phyloP scores from a whole-genome alignment of 306 rosid genomes.

The Crataegus laevigata region DNA sequence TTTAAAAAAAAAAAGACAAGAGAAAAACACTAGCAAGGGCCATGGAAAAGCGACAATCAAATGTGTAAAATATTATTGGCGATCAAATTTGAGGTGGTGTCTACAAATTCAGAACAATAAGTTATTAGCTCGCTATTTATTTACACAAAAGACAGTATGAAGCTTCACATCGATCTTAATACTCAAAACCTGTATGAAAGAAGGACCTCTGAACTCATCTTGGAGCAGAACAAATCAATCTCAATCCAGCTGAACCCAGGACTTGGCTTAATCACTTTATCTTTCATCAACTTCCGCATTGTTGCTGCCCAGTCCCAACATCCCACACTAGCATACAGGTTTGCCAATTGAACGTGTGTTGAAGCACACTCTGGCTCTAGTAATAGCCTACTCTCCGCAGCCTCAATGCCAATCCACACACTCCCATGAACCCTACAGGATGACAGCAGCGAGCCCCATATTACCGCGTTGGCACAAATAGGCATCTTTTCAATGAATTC shows the following conservation, averaged over 20 bases:
- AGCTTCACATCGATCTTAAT: too few relatives aligned
- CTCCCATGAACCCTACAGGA: constrained; percentile 66
- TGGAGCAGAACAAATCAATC: too few relatives aligned
- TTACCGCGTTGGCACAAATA: constrained; percentile 57
- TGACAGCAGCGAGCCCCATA: constrained; percentile 81
- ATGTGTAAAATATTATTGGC: too few relatives aligned
- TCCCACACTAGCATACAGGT: constrained; percentile 66
- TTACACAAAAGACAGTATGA: too few relatives aligned
- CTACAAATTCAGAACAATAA: too few relatives aligned
- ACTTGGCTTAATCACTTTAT: constrained; percentile 52
- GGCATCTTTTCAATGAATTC: constrained; percentile 66
- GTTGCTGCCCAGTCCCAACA: constrained; percentile 49
- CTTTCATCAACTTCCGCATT: constrained; percentile 64
- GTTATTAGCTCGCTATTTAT: too few relatives aligned
- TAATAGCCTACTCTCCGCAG: constrained; percentile 59
- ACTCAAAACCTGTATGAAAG: too few relatives aligned
- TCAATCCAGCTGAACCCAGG: constrained; percentile 78
- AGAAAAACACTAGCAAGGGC: too few relatives aligned
- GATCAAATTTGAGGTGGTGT: too few relatives aligned
- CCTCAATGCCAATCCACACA: constrained; percentile 62
- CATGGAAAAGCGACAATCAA: too few relatives aligned
- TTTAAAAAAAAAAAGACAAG: too few relatives aligned
- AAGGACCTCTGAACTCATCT: too few relatives aligned
- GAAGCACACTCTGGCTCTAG: constrained; percentile 64
- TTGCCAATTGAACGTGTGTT: constrained; percentile 56